Evolutionary conservation across 495 filamentous ascomycete genomes (phyloP).

Genomic region (Penicillium nucicola): DNA sequence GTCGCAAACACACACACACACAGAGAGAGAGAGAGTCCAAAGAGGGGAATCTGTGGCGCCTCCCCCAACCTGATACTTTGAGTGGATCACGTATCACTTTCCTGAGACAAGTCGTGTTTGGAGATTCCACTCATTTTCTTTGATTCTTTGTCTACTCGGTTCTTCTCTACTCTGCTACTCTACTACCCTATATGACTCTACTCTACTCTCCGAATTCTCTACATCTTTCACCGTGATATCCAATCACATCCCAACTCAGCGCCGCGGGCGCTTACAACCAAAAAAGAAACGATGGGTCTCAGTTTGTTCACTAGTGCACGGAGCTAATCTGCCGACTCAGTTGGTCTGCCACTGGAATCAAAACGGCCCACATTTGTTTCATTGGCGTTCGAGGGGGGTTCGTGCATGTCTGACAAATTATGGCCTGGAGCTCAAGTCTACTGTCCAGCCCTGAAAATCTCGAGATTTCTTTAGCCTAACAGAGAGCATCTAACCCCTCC

Average conservation of each 20-base stretch:
- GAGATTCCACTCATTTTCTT: slow-evolving; percentile 9
- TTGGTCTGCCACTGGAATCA: background rate
- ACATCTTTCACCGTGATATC: no score
- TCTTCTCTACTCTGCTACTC: no score
- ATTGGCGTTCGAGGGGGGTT: background rate
- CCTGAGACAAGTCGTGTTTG: slow-evolving; percentile 43
- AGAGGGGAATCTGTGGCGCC: background rate
- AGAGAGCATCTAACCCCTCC: no score
- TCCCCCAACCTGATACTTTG: slow-evolving; percentile 5
- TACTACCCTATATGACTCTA: no score
- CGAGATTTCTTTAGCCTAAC: no score
- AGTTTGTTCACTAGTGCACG: no score
- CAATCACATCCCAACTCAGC: slow-evolving; percentile 10
- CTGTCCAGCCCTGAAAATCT: background rate
- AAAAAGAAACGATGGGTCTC: no score
- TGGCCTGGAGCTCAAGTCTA: background rate
- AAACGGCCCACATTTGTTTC: background rate
- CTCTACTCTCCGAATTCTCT: no score
- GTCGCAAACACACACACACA: background rate
- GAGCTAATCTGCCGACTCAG: no score
- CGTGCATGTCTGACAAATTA: background rate
- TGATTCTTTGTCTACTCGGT: background rate
- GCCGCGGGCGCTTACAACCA: slow-evolving; percentile 18
- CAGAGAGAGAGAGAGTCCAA: background rate
- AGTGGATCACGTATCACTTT: slow-evolving; percentile 12